Evolutionary conservation across 1,284 basidiomycete genomes (phyloP).

Genomic region (Somion occarium): DNA sequence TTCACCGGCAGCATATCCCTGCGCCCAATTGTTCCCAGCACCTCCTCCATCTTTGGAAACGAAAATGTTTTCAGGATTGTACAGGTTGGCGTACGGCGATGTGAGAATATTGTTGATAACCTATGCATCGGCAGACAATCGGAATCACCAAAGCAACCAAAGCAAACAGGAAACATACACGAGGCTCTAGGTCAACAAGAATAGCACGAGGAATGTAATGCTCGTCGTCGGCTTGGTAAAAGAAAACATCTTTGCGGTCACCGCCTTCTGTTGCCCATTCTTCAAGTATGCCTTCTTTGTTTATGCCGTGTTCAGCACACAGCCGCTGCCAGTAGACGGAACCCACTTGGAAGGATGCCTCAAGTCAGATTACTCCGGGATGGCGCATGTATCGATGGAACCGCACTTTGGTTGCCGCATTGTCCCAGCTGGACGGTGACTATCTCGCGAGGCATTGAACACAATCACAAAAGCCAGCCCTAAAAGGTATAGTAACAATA

Average conservation of each 20-base stretch:
- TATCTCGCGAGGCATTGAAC: conserved; percentile 77
- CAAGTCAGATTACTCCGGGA: conserved; percentile 16
- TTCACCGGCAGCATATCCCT: conserved; percentile 89
- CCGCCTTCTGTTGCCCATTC: conserved; percentile 93
- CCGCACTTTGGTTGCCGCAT: conserved; percentile 92
- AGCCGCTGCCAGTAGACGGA: conserved; percentile 94
- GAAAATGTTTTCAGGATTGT: conserved; percentile 99
- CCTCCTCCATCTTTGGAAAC: conserved; percentile 94
- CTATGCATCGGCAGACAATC: conserved; percentile 35
- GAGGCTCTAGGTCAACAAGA: conserved; percentile 95
- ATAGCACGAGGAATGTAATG: conserved; percentile 98
- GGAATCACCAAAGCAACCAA: conserved; percentile 2
- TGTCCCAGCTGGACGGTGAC: conserved; percentile 89
- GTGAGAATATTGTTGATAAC: conserved; percentile 94
- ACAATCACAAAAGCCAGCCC: too few relatives aligned
- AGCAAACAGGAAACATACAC: conserved; percentile 49
- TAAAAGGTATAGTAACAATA: neutral
- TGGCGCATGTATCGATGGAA: conserved; percentile 14
- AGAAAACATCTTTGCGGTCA: conserved; percentile 99
- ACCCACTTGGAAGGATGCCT: conserved; percentile 54
- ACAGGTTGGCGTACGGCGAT: conserved; percentile 90
- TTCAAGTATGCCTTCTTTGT: conserved; percentile 87
- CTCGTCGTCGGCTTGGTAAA: conserved; percentile 99
- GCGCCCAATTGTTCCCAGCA: conserved; percentile 99
- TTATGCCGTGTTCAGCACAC: conserved; percentile 95